phyloP scores from a whole-genome alignment of 2,329 filamentous ascomycete species.

The Clonostachys byssicola region DNA sequence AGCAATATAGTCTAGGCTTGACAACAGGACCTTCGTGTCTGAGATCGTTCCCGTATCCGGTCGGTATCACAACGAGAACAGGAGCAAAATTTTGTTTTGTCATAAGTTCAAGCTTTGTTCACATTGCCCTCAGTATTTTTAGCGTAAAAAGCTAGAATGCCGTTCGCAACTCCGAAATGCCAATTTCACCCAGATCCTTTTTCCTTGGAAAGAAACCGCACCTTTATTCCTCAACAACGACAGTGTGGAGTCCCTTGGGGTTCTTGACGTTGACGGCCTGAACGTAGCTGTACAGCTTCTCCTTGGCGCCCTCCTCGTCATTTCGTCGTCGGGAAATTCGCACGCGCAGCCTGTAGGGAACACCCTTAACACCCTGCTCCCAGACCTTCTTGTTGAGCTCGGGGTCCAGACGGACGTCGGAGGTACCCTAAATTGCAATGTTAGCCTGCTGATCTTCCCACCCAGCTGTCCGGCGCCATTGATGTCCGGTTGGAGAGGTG shows the following conservation, averaged over 20 bases:
- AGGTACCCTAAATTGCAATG: slow-evolving; percentile 66
- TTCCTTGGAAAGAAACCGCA: slow-evolving; percentile 11
- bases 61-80: neutral
- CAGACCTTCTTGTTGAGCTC: slow-evolving; percentile 99
- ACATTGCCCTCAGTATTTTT: slow-evolving; percentile 9
- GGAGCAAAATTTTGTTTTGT: slow-evolving; percentile 13
- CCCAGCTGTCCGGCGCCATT: slow-evolving; percentile 4
- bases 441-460: slow-evolving; percentile 4
- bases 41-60: no score
- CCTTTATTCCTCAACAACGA: slow-evolving; percentile 73
- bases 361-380: slow-evolving; percentile 98
- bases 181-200: slow-evolving; percentile 33
- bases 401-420: slow-evolving; percentile 96
- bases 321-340: slow-evolving; percentile 99
- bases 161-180: slow-evolving; percentile 42
- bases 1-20: neutral
- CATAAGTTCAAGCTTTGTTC: slow-evolving; percentile 16
- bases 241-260: slow-evolving; percentile 93
- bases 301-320: slow-evolving; percentile 98
- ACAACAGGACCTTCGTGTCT: neutral
- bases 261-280: slow-evolving; percentile 99
- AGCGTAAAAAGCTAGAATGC: slow-evolving; percentile 37
- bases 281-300: slow-evolving; percentile 99
- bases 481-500: neutral
- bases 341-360: slow-evolving; percentile 93